Evolutionary conservation across 192 early-diverging fungal genomes (phyloP).

Genomic region (Podila minutissima): DNA sequence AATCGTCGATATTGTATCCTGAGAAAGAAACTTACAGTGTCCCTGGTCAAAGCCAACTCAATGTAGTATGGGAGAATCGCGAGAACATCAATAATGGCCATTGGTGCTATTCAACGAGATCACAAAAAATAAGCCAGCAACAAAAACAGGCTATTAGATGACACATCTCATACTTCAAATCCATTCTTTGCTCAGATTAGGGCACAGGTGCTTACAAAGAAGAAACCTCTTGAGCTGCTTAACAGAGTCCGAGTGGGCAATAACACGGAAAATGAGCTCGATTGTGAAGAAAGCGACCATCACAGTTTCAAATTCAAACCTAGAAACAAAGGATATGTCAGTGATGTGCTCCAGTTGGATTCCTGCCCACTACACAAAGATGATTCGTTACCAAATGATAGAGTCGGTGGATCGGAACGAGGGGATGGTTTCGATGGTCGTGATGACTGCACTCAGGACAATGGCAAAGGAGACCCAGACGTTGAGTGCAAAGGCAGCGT

Average conservation of each 20-base stretch:
- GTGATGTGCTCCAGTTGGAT: neutral
- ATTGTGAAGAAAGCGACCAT: constrained; percentile 81
- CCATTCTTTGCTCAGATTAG: neutral
- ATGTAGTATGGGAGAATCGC: constrained; percentile 86
- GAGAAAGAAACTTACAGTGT: constrained; percentile 57
- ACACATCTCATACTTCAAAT: neutral
- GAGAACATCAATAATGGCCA: constrained; percentile 79
- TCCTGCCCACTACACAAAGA: no score
- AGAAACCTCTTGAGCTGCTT: constrained; percentile 67
- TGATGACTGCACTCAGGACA: constrained; percentile 75
- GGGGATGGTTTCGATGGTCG: constrained; percentile 85
- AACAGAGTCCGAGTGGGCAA: constrained; percentile 77
- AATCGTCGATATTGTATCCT: no score
- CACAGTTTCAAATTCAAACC: constrained; percentile 74
- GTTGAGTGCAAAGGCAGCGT: constrained; percentile 75
- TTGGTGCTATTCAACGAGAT: constrained; percentile 54
- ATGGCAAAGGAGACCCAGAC: constrained; percentile 80
- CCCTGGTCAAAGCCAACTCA: constrained; percentile 70
- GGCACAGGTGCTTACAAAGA: constrained; percentile 43
- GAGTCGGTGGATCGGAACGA: constrained; percentile 68
- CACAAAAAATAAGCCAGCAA: neutral
- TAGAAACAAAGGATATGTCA: constrained; percentile 5
- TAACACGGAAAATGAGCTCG: constrained; percentile 74
- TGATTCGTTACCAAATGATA: constrained; percentile 57
- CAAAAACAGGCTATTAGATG: neutral